Percentiles rank a stretch among this genome's conserved stretches.
Conservation (phyloP, 345 rosid genomes). For the Rhizophora apiculata region DNA sequence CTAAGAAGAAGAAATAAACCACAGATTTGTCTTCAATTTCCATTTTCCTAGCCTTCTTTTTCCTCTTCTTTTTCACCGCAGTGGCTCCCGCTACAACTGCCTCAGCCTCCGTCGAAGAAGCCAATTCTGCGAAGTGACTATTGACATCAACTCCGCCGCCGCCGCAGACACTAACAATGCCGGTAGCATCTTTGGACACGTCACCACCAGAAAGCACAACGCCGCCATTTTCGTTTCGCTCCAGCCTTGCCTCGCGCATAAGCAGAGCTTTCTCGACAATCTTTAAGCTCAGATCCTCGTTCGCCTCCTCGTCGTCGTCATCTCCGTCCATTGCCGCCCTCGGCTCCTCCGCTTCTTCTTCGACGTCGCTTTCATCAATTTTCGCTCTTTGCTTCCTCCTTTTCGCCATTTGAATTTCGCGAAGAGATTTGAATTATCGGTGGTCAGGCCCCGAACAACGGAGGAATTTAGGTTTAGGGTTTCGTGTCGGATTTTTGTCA, state of each 20-base stretch:
- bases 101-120: conserved; percentile 23
- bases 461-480: too few relatives aligned
- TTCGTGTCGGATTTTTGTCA: too few relatives aligned
- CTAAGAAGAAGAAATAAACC: conserved; percentile 18
- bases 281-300: conserved; percentile 77
- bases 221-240: neutral
- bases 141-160: neutral
- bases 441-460: too few relatives aligned
- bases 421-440: too few relatives aligned
- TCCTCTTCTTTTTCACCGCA: conserved; percentile 32
- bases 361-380: conserved; percentile 26
- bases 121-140: conserved; percentile 19
- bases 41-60: conserved; percentile 23
- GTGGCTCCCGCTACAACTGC: conserved; percentile 18
- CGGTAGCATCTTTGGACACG: neutral
- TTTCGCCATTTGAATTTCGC: conserved; percentile 27
- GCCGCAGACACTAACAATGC: neutral
- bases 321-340: conserved; percentile 11
- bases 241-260: conserved; percentile 35
- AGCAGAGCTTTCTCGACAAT: conserved; percentile 70
- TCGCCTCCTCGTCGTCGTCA: conserved; percentile 47
- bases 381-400: conserved; percentile 31
- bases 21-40: conserved; percentile 33
- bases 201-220: neutral
- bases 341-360: conserved; percentile 23